phyloP scores from a whole-genome alignment of 768 basidiomycete species.

The Xerocomellus chrysenteron region DNA sequence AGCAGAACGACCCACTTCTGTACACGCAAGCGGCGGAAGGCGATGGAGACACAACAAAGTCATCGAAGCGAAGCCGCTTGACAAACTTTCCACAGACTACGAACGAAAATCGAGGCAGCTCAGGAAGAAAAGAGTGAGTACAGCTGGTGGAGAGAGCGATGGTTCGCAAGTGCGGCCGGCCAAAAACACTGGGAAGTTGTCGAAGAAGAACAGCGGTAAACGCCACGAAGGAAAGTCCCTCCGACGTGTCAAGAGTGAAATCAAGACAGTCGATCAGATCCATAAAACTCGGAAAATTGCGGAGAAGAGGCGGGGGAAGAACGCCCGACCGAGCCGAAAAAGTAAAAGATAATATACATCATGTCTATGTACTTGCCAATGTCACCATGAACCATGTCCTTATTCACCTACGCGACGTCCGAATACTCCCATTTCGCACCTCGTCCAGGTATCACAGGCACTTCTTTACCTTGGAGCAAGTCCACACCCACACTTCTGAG shows the following conservation, averaged over 20 bases:
- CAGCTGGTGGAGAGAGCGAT: slow-evolving; percentile 25
- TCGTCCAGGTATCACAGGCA: slow-evolving; percentile 54
- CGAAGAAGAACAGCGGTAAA: slow-evolving; percentile 35
- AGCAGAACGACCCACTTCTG: slow-evolving; percentile 37
- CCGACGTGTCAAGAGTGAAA: slow-evolving; percentile 71
- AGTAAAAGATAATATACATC: slow-evolving; percentile 25
- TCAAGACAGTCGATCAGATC: slow-evolving; percentile 87
- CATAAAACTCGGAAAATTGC: slow-evolving; percentile 65
- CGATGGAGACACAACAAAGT: slow-evolving; percentile 75
- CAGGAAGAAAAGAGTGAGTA: slow-evolving; percentile 52
- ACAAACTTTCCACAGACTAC: slow-evolving; percentile 69
- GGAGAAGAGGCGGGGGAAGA: slow-evolving; percentile 73
- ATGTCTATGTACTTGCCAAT: slow-evolving; percentile 1
- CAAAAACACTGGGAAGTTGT: slow-evolving; percentile 31
- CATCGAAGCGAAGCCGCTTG: slow-evolving; percentile 67
- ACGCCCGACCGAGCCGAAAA: slow-evolving; percentile 64
- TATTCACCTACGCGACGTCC: slow-evolving; percentile 28
- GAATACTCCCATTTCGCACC: slow-evolving; percentile 85
- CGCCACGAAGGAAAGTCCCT: slow-evolving; percentile 60
- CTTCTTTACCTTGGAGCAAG: slow-evolving; percentile 55
- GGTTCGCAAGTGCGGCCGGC: slow-evolving; percentile 17
- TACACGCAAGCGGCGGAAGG: slow-evolving; percentile 42
- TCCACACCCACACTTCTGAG: slow-evolving; percentile 82
- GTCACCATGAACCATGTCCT: background rate
- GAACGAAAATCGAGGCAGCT: slow-evolving; percentile 67